These are phyloP conservation scores for Fusarium protoensiforme DNA, from an alignment of 2,329 filamentous ascomycete genomes.

Conservation along the genomic window DNA sequence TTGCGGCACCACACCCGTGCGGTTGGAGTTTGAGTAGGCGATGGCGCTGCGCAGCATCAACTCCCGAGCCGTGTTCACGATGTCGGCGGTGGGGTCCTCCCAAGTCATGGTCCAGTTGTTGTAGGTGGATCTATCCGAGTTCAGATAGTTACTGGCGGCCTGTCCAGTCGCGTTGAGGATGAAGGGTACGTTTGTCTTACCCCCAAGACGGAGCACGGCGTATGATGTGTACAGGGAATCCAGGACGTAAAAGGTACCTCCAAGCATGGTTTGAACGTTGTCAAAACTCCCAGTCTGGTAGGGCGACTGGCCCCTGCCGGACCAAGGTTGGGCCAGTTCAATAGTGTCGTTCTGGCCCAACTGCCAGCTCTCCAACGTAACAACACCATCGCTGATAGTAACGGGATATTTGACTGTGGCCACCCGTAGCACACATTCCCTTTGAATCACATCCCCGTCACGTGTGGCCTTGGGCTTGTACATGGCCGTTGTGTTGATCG, in stretches of 20 bases:
- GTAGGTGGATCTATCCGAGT: not conserved
- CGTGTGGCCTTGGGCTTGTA: not conserved
- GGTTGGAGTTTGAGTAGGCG: not conserved
- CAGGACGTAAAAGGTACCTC: not conserved
- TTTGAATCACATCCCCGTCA: not conserved
- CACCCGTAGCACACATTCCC: not conserved
- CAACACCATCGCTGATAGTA: not conserved
- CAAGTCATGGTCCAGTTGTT: not conserved
- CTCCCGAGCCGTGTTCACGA: not conserved
- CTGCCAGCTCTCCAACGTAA: not conserved
- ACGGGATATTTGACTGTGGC: not conserved
- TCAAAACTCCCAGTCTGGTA: not conserved
- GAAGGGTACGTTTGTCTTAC: not conserved
- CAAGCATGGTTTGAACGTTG: not conserved
- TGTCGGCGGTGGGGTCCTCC: not conserved
- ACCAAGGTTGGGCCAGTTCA: not conserved
- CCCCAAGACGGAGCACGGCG: not conserved
- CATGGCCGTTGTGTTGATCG: not conserved
- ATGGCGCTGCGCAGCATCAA: not conserved
- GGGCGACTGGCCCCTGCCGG: not conserved
- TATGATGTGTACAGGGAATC: not conserved
- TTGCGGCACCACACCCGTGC: not conserved
- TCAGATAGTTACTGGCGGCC: not conserved
- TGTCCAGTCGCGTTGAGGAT: not conserved
- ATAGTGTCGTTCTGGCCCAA: not conserved